phyloP scores from a whole-genome alignment of 257 asterid species.

The Solanum chiquidenum region DNA sequence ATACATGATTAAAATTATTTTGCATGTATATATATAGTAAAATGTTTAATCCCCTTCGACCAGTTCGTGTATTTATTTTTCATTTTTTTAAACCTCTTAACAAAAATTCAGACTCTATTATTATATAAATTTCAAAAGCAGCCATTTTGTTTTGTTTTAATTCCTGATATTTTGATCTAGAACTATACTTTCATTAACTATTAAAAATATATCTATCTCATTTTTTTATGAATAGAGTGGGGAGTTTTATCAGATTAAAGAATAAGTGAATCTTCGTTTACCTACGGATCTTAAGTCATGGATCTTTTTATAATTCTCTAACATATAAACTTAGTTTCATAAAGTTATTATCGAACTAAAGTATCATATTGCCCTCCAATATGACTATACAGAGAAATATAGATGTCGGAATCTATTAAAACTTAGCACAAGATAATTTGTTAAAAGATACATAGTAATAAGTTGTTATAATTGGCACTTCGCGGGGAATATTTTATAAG shows the following conservation, averaged over 20 bases:
- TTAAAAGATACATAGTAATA: background rate
- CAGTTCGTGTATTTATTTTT: background rate
- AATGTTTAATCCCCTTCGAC: background rate
- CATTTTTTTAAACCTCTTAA: background rate
- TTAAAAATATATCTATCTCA: background rate
- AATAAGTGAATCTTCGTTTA: background rate
- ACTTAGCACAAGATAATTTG: background rate
- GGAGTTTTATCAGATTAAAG: background rate
- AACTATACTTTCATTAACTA: background rate
- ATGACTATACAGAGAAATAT: no score
- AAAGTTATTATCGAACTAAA: background rate
- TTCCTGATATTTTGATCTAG: background rate
- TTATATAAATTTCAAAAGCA: background rate
- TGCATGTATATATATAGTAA: background rate
- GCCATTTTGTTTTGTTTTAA: background rate
- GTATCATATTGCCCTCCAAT: background rate
- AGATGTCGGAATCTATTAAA: no score
- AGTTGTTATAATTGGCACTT: background rate
- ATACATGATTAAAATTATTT: background rate
- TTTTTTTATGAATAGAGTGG: background rate
- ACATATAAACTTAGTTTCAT: background rate
- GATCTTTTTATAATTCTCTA: background rate
- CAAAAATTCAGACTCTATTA: background rate
- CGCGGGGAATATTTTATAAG: background rate
- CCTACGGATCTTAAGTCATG: background rate